Conservation (phyloP, 768 basidiomycete genomes). For the Suillus subaureus region DNA sequence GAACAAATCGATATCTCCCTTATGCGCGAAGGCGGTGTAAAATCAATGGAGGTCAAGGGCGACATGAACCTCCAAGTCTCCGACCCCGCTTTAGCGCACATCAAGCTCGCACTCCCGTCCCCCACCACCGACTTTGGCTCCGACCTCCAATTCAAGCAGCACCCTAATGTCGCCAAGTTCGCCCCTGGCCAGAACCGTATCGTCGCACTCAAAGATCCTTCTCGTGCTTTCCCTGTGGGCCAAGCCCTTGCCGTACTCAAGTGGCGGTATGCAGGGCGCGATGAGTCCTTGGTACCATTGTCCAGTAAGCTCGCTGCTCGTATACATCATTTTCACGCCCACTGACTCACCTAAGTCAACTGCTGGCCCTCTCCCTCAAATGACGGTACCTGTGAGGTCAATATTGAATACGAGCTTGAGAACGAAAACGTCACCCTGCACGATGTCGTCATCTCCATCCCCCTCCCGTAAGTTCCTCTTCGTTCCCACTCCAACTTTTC, state of each 20-base stretch:
- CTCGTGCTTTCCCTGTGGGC: conserved; percentile 83
- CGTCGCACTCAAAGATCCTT: conserved; percentile 83
- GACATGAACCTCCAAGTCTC: conserved; percentile 91
- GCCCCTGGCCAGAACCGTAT: conserved; percentile 63
- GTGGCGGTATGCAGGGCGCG: conserved; percentile 90
- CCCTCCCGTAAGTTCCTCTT: conserved; percentile 73
- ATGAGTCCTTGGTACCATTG: conserved; percentile 89
- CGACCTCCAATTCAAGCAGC: conserved; percentile 93
- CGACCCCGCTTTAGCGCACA: conserved; percentile 69
- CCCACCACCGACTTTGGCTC: conserved; percentile 60
- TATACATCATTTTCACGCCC: neutral
- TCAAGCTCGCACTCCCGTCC: conserved; percentile 67
- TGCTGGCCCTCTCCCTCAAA: conserved; percentile 96
- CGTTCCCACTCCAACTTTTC: neutral
- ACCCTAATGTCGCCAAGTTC: conserved; percentile 92
- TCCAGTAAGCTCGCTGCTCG: conserved; percentile 64
- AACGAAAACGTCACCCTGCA: conserved; percentile 77
- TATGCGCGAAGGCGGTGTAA: conserved; percentile 87
- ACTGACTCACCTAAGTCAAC: conserved; percentile 61
- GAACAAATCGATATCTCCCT: conserved; percentile 82
- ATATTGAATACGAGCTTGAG: conserved; percentile 96
- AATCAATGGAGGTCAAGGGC: conserved; percentile 89
- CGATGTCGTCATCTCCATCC: conserved; percentile 88
- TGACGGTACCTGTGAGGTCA: conserved; percentile 91
- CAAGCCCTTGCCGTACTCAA: conserved; percentile 87